These are phyloP conservation scores for Akanthomyces lecanii DNA, from an alignment of 2,329 filamentous ascomycete genomes.

Conservation along the genomic window DNA sequence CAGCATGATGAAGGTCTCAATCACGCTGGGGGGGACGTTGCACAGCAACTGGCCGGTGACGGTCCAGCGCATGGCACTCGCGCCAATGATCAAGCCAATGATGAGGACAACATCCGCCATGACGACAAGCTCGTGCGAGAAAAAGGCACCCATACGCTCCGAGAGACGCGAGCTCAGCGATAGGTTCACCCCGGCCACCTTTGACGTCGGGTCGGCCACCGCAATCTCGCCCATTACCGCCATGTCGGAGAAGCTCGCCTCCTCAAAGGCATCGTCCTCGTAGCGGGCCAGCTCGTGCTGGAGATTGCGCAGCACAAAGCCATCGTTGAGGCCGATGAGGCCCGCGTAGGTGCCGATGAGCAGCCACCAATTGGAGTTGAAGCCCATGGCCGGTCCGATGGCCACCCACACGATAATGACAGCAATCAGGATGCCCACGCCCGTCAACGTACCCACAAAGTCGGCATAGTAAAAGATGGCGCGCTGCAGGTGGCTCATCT, in stretches of 20 bases:
- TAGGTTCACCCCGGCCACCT: not conserved
- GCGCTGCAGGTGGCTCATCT: constrained; percentile 31
- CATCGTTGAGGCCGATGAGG: constrained; percentile 41
- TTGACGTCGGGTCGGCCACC: constrained; percentile 3
- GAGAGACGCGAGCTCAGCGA: constrained; percentile 21
- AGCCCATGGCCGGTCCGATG: constrained; percentile 36
- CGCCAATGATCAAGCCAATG: constrained; percentile 21
- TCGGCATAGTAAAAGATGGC: constrained; percentile 40
- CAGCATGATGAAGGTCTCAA: constrained; percentile 27
- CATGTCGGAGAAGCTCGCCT: constrained; percentile 17
- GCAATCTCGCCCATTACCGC: constrained; percentile 19
- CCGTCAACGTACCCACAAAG: constrained; percentile 38
- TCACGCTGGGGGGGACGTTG: constrained; percentile 24
- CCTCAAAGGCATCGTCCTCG: constrained; percentile 20
- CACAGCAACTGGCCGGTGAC: constrained; percentile 24
- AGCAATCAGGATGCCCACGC: constrained; percentile 34
- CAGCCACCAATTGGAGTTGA: constrained; percentile 43
- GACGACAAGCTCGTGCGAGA: constrained; percentile 22
- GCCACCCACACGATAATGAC: constrained; percentile 36
- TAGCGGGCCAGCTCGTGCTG: constrained; percentile 27
- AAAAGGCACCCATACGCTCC: constrained; percentile 21
- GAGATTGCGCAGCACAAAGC: constrained; percentile 43
- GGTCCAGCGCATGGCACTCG: constrained; percentile 24
- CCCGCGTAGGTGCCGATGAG: constrained; percentile 46
- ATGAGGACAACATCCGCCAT: constrained; percentile 20